Conservation (phyloP, 768 basidiomycete species). For the Sporobolomyces roseus region DNA sequence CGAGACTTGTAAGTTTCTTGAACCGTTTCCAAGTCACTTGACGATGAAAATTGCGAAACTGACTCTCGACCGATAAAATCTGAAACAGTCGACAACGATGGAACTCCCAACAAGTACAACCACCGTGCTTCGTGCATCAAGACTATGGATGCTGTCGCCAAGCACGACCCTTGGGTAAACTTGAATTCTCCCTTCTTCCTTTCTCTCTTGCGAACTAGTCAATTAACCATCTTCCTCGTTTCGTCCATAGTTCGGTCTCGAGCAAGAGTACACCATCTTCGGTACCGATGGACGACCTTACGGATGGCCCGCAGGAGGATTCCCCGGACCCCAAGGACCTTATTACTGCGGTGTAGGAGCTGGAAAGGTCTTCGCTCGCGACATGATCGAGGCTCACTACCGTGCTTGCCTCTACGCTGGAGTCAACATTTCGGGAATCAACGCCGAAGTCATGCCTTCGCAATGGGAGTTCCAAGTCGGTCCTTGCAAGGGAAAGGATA, state of each 20-base stretch:
- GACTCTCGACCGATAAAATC: neutral
- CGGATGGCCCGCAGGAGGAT: conserved; percentile 98
- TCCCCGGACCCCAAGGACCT: conserved; percentile 98
- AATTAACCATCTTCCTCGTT: neutral
- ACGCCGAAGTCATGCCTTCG: conserved; percentile 98
- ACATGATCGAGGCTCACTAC: conserved; percentile 98
- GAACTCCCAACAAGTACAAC: conserved; percentile 95
- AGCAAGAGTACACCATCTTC: conserved; percentile 98
- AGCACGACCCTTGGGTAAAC: conserved; percentile 79
- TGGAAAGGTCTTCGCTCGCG: conserved; percentile 96
- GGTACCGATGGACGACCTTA: conserved; percentile 83
- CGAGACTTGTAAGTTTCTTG: conserved; percentile 54
- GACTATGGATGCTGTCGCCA: conserved; percentile 88
- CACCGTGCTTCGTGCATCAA: conserved; percentile 89
- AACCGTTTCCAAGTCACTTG: neutral
- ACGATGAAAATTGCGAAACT: neutral
- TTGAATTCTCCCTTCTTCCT: no score
- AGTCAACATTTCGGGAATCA: conserved; percentile 97
- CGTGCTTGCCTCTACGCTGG: conserved; percentile 63
- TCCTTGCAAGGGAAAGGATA: conserved; percentile 92
- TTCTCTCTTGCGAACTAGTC: neutral
- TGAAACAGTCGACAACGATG: conserved; percentile 63
- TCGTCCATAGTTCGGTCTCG: conserved; percentile 60
- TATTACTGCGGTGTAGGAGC: conserved; percentile 99
- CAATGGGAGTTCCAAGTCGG: conserved; percentile 99